Evolutionary conservation across 2,329 filamentous ascomycete genomes (phyloP).

Genomic region (Clonostachys chloroleuca): DNA sequence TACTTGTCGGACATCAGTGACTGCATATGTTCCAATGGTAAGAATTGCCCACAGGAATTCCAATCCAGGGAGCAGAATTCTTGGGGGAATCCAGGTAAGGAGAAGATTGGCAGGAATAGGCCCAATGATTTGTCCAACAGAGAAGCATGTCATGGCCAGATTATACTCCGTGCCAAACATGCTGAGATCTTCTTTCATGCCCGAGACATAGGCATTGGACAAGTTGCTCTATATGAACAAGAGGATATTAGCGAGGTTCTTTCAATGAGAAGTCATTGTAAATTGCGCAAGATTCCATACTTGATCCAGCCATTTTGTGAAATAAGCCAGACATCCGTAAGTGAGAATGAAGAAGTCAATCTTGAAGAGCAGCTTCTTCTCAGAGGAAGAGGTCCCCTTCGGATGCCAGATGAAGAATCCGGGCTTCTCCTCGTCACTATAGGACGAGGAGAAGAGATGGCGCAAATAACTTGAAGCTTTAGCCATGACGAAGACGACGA

Average conservation of each 20-base stretch:
- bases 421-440: too few species aligned
- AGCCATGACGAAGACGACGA: too few species aligned
- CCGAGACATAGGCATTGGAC: constrained; percentile 38
- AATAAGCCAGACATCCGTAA: constrained; percentile 57
- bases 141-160: constrained; percentile 28
- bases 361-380: constrained; percentile 44
- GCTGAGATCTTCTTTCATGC: constrained; percentile 29
- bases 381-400: constrained; percentile 13
- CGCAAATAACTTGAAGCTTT: too few species aligned
- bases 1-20: too few species aligned
- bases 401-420: background rate
- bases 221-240: constrained; percentile 5
- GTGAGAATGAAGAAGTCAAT: constrained; percentile 62
- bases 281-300: background rate
- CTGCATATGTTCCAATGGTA: constrained; percentile 31
- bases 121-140: constrained; percentile 35
- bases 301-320: constrained; percentile 34
- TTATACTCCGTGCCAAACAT: constrained; percentile 30
- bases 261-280: too few species aligned
- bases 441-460: too few species aligned
- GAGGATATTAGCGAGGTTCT: constrained; percentile 3
- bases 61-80: constrained; percentile 56
- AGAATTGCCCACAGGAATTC: constrained; percentile 42
- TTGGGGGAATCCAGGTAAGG: constrained; percentile 57
- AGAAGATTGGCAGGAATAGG: constrained; percentile 60